Conservation (phyloP, 2,329 filamentous ascomycete genomes). For the Furcasterigmium sp. region DNA sequence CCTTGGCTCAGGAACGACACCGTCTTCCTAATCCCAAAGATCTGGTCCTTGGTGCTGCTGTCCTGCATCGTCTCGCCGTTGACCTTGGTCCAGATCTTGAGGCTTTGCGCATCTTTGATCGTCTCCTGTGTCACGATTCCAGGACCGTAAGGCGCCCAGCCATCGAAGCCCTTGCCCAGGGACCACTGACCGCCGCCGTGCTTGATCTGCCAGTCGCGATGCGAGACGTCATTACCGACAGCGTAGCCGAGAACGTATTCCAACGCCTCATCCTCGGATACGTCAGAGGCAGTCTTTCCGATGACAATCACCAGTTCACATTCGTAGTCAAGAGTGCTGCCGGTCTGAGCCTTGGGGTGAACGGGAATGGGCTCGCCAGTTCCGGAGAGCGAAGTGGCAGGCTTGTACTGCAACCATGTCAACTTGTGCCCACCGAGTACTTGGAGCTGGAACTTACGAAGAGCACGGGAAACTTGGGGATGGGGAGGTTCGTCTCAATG, state of each 20-base stretch:
- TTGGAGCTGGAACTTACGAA: conserved; percentile 46
- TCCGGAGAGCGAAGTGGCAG: conserved; percentile 58
- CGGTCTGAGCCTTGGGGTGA: conserved; percentile 58
- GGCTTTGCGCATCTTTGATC: conserved; percentile 50
- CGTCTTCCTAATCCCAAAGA: conserved; percentile 55
- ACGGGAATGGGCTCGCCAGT: conserved; percentile 64
- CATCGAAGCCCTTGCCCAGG: conserved; percentile 69
- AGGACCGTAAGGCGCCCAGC: conserved; percentile 69
- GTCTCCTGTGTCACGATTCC: conserved; percentile 57
- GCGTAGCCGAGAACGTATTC: conserved; percentile 70
- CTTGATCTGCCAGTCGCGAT: conserved; percentile 71
- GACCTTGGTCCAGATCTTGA: conserved; percentile 52
- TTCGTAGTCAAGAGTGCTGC: conserved; percentile 69
- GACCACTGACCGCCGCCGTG: conserved; percentile 65
- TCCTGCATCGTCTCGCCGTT: conserved; percentile 56
- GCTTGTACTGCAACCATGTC: conserved; percentile 51
- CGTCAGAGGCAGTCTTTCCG: conserved; percentile 59
- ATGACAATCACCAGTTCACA: conserved; percentile 73
- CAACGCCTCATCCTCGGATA: conserved; percentile 61
- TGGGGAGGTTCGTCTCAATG: conserved; percentile 61
- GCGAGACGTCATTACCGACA: conserved; percentile 74
- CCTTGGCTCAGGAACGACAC: conserved; percentile 57
- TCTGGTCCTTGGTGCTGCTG: conserved; percentile 55
- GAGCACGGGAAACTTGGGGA: conserved; percentile 66
- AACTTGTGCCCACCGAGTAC: not conserved